These are phyloP conservation scores for Diutina rugosa DNA, from an alignment of 1,139 yeast genomes.

Conservation along the genomic window DNA sequence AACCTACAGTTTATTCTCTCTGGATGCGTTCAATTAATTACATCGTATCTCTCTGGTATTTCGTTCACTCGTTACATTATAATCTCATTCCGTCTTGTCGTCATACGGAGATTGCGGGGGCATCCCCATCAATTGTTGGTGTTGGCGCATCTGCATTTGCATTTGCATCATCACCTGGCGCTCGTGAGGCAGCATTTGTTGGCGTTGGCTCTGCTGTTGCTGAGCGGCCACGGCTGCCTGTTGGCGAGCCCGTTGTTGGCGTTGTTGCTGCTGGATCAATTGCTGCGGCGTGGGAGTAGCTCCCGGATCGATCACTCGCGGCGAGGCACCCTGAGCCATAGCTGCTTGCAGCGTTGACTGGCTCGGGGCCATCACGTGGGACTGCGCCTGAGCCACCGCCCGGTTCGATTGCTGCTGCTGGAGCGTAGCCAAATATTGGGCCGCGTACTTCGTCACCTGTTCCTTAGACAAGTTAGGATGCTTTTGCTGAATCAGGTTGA, in stretches of 20 bases:
- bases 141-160: constrained; percentile 2
- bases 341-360: neutral
- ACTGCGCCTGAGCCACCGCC: neutral
- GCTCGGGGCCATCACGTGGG: neutral
- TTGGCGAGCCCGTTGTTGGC: constrained; percentile 1
- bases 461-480: constrained; percentile 59
- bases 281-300: constrained; percentile 1
- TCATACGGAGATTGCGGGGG: constrained; percentile 1
- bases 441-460: constrained; percentile 63
- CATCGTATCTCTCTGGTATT: no score
- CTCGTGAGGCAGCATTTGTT: constrained; percentile 1
- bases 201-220: neutral
- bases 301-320: neutral
- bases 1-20: no score
- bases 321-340: neutral
- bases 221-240: neutral
- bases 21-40: no score
- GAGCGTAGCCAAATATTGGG: constrained; percentile 49
- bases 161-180: constrained; percentile 1
- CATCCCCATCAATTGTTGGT: constrained; percentile 1
- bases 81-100: neutral
- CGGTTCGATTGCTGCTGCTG: constrained; percentile 37
- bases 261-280: neutral
- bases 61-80: neutral
- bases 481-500: constrained; percentile 55